Evolutionary conservation across 179 eudicot species (phyloP).

Genomic region (Sideroxylon spinosum): DNA sequence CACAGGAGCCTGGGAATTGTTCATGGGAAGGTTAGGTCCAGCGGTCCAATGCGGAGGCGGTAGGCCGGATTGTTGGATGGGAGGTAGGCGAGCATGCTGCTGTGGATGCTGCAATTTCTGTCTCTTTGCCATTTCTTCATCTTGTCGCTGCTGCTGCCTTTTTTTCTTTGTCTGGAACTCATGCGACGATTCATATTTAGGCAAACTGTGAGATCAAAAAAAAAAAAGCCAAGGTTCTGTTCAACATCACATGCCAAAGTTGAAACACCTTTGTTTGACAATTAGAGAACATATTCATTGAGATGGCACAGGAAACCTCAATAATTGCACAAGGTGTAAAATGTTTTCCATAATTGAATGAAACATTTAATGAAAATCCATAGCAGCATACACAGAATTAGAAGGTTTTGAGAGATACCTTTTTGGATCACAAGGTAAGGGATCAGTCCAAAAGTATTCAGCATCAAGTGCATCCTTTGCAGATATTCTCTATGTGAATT

Average conservation of each 20-base stretch:
- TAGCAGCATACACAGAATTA: background rate
- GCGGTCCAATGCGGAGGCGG: constrained; percentile 42
- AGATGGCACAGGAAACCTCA: background rate
- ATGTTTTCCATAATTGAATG: background rate
- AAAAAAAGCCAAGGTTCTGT: background rate
- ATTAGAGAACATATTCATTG: background rate
- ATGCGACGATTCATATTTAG: constrained; percentile 81
- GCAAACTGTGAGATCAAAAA: constrained; percentile 42
- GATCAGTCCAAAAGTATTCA: constrained; percentile 70
- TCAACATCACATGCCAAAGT: background rate
- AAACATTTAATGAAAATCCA: background rate
- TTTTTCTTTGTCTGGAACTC: constrained; percentile 78
- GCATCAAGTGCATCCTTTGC: constrained; percentile 91
- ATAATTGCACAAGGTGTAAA: background rate
- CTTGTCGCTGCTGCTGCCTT: constrained; percentile 64
- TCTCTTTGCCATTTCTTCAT: constrained; percentile 66
- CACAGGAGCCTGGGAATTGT: constrained; percentile 38
- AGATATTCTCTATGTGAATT: constrained; percentile 57
- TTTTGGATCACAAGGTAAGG: constrained; percentile 79
- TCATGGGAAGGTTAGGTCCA: constrained; percentile 38
- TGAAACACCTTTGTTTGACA: background rate
- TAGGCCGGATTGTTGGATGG: constrained; percentile 54
- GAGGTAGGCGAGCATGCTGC: constrained; percentile 62
- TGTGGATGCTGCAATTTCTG: constrained; percentile 64
- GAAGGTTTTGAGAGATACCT: constrained; percentile 32